A percentile compares a stretch with the other conserved stretches of the same genome.
Conservation (phyloP, 169 alveolate genomes). For the Plasmodium gaboni region DNA sequence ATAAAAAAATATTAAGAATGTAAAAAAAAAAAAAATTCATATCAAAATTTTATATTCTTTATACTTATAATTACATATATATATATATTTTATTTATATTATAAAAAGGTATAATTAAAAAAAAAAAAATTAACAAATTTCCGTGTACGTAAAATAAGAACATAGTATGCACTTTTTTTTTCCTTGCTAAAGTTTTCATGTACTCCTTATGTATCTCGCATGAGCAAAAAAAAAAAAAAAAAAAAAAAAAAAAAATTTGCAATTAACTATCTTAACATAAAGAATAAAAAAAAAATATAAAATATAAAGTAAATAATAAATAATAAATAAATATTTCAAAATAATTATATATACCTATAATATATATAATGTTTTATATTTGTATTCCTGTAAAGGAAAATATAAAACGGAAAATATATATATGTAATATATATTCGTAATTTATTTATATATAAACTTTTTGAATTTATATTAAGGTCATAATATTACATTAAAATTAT, state of each 20-base stretch:
- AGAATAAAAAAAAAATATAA: no score
- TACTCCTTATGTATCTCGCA: constrained; percentile 1
- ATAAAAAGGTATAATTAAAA: not conserved
- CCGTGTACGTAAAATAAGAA: not conserved
- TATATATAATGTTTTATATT: no score
- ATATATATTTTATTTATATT: not conserved
- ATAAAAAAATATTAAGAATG: no score
- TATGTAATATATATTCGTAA: no score
- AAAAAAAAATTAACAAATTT: not conserved
- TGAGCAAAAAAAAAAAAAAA: not conserved
- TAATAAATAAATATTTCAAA: no score
- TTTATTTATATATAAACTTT: no score
- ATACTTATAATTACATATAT: not conserved
- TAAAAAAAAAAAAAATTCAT: no score
- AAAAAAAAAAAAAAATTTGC: not conserved
- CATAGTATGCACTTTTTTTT: not conserved
- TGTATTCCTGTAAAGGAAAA: no score
- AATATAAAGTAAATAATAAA: no score
- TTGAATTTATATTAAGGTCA: not conserved
- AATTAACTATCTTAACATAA: not conserved
- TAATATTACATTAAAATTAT: not conserved
- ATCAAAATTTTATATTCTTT: no score
- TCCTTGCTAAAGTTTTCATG: not conserved
- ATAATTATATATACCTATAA: no score
- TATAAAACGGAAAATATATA: no score